These are phyloP conservation scores for Tylopilus subfusipes DNA, from an alignment of 768 basidiomycete species.

Conservation along the genomic window DNA sequence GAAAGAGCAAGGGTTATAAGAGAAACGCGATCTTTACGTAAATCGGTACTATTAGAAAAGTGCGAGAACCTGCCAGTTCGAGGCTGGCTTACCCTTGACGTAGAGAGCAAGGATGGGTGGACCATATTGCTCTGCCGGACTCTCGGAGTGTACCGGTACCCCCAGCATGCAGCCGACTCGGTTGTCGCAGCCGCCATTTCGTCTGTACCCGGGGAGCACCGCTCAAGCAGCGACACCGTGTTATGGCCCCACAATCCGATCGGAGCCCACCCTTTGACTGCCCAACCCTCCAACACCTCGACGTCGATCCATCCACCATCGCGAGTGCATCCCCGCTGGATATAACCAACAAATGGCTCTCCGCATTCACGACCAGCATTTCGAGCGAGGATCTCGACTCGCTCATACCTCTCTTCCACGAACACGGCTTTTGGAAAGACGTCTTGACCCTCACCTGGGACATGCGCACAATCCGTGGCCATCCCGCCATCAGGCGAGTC, in stretches of 20 bases:
- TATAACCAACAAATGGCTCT: slow-evolving; percentile 17
- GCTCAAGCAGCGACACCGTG: too few relatives aligned
- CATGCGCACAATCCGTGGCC: slow-evolving; percentile 46
- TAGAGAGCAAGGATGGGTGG: too few relatives aligned
- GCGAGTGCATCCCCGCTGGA: slow-evolving; percentile 7
- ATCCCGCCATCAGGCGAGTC: slow-evolving; percentile 33
- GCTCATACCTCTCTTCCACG: slow-evolving; percentile 17
- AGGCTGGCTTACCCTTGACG: too few relatives aligned
- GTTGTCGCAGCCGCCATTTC: too few relatives aligned
- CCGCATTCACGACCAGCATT: slow-evolving; percentile 10
- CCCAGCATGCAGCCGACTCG: too few relatives aligned
- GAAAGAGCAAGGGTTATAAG: neutral
- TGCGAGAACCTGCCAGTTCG: slow-evolving; percentile 4
- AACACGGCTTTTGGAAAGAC: slow-evolving; percentile 46
- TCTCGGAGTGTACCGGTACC: too few relatives aligned
- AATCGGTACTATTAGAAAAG: slow-evolving; percentile 4
- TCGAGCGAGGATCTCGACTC: neutral
- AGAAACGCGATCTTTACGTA: slow-evolving; percentile 11
- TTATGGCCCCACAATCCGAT: neutral
- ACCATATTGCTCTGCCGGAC: too few relatives aligned
- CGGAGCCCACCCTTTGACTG: slow-evolving; percentile 22
- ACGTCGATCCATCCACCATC: slow-evolving; percentile 10
- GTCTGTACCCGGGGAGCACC: too few relatives aligned
- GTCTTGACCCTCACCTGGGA: slow-evolving; percentile 51
- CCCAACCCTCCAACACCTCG: slow-evolving; percentile 21